These are phyloP conservation scores for Lycium barbarum DNA, from an alignment of 257 asterid species.

Conservation along the genomic window DNA sequence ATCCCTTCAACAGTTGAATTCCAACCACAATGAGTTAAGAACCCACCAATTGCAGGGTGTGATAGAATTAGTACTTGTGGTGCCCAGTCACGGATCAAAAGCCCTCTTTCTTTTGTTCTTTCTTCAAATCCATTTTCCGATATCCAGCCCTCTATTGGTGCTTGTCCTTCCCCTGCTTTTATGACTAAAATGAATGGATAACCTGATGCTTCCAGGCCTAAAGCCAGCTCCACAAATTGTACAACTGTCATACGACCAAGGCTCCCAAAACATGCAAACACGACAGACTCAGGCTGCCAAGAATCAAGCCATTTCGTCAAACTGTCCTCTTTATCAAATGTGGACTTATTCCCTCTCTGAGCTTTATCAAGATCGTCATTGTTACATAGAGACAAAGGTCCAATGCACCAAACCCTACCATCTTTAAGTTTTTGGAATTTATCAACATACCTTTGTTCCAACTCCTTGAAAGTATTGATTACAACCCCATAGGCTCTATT, in stretches of 20 bases:
- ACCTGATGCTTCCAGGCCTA: neutral
- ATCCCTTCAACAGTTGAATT: conserved; percentile 22
- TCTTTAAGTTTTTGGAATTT: conserved; percentile 19
- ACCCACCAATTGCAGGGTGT: neutral
- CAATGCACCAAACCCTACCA: conserved; percentile 26
- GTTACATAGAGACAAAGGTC: conserved; percentile 22
- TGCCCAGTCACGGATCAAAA: neutral
- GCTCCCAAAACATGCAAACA: conserved; percentile 16
- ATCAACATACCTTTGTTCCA: conserved; percentile 18
- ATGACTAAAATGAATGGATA: conserved; percentile 11
- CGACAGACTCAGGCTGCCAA: neutral
- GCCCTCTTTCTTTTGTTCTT: neutral
- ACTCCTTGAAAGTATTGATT: conserved; percentile 31
- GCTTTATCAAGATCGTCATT: neutral
- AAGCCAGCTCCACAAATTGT: conserved; percentile 12
- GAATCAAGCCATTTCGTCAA: conserved; percentile 12
- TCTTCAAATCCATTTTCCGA: neutral
- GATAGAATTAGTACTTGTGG: neutral
- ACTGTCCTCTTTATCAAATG: neutral
- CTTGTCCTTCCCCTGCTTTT: neutral
- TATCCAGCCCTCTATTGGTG: neutral
- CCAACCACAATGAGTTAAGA: conserved; percentile 31
- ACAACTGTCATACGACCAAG: neutral
- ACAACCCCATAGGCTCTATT: conserved; percentile 30
- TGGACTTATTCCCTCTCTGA: neutral